Evolutionary conservation across 1,284 basidiomycete species (phyloP).

Genomic region (Rhodotorula glutinis): DNA sequence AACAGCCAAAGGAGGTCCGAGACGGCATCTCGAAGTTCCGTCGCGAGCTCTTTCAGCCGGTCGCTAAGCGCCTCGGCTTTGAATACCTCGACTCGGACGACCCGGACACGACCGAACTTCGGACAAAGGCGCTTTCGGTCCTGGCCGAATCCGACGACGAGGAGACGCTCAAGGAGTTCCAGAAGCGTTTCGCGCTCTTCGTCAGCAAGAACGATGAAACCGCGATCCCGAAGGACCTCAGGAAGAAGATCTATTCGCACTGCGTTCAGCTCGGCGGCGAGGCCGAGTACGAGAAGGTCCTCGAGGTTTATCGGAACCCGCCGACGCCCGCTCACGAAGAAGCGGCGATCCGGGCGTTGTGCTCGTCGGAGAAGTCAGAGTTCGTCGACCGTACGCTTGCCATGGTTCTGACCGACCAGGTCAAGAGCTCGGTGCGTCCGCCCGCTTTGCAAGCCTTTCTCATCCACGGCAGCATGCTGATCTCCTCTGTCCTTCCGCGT

Average conservation of each 20-base stretch:
- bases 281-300: constrained; percentile 68
- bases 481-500: constrained; percentile 46
- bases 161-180: constrained; percentile 68
- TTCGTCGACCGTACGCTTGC: constrained; percentile 47
- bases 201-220: constrained; percentile 72
- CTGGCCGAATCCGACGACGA: constrained; percentile 57
- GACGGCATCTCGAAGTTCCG: constrained; percentile 57
- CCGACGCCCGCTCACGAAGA: constrained; percentile 53
- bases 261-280: constrained; percentile 71
- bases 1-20: constrained; percentile 62
- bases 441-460: no score
- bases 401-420: constrained; percentile 43
- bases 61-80: constrained; percentile 76
- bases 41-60: constrained; percentile 64
- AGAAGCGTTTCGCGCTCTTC: constrained; percentile 69
- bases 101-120: constrained; percentile 68
- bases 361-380: constrained; percentile 41
- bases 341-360: constrained; percentile 48
- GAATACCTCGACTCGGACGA: constrained; percentile 68
- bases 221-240: constrained; percentile 60
- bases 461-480: constrained; percentile 19
- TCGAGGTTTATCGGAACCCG: constrained; percentile 69
- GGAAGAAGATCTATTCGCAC: constrained; percentile 47
- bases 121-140: constrained; percentile 66
- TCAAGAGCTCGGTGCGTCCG: constrained; percentile 43